A percentile compares a stretch with the other conserved stretches of the same genome.
phyloP scores from a whole-genome alignment of 352 stramenopile species.

The Phytophthora pseudosyringae region DNA sequence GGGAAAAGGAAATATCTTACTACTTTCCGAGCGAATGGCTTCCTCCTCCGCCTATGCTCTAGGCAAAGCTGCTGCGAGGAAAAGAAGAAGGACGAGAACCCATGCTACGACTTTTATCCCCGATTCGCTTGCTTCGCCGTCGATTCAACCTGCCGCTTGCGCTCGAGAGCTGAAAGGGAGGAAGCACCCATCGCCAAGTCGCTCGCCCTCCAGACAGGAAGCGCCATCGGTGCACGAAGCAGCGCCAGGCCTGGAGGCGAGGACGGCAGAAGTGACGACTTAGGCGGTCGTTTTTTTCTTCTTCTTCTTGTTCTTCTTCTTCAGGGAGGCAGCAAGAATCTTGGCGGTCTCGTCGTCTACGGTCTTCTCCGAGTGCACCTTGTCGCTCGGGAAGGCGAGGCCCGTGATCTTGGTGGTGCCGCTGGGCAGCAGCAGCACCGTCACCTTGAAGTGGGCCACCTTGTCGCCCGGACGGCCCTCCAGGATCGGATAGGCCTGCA shows the following conservation, averaged over 20 bases:
- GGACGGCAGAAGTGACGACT: slow-evolving; percentile 18
- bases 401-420: slow-evolving; percentile 97
- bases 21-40: slow-evolving; percentile 45
- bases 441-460: slow-evolving; percentile 99
- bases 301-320: slow-evolving; percentile 98
- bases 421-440: slow-evolving; percentile 96
- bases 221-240: not conserved
- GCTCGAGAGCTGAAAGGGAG: slow-evolving; percentile 31
- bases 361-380: slow-evolving; percentile 92
- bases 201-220: slow-evolving; percentile 11
- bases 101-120: slow-evolving; percentile 30
- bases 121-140: slow-evolving; percentile 37
- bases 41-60: slow-evolving; percentile 35
- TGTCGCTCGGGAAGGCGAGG: slow-evolving; percentile 89
- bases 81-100: slow-evolving; percentile 40
- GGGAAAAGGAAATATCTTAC: slow-evolving; percentile 59
- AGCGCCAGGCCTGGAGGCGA: not conserved
- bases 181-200: slow-evolving; percentile 29
- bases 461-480: slow-evolving; percentile 95
- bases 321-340: slow-evolving; percentile 91
- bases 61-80: slow-evolving; percentile 38
- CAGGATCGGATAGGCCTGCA: slow-evolving; percentile 98
- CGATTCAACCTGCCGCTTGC: slow-evolving; percentile 26
- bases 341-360: slow-evolving; percentile 93
- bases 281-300: slow-evolving; percentile 73